These are phyloP conservation scores for Salix suchowensis DNA, from an alignment of 345 rosid species.

Conservation along the genomic window DNA sequence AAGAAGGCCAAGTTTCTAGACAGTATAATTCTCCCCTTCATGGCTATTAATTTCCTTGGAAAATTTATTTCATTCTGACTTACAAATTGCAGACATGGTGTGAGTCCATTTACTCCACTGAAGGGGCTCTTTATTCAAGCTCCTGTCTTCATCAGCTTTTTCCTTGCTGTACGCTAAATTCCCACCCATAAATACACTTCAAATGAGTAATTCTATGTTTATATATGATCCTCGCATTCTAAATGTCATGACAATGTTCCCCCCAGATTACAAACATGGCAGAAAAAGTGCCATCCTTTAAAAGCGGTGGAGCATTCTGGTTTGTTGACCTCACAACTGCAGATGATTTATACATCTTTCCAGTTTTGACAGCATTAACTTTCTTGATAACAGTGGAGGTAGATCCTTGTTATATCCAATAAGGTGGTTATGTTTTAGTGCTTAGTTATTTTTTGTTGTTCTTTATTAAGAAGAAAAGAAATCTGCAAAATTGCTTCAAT, in stretches of 20 bases:
- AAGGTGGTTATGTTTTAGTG: background rate
- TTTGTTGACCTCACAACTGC: constrained; percentile 69
- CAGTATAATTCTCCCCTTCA: background rate
- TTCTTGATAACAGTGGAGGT: constrained; percentile 87
- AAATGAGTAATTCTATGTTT: background rate
- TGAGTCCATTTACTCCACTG: constrained; percentile 71
- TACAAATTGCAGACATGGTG: constrained; percentile 57
- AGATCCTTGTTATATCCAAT: constrained; percentile 8
- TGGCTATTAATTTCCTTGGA: background rate
- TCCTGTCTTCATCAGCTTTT: constrained; percentile 71
- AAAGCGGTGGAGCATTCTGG: constrained; percentile 80
- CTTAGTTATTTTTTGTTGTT: background rate
- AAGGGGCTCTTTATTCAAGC: constrained; percentile 81
- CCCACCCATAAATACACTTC: background rate
- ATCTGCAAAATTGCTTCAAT: background rate
- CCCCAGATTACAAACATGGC: constrained; percentile 72
- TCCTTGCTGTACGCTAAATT: constrained; percentile 66
- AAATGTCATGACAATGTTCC: background rate
- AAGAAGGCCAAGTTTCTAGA: background rate
- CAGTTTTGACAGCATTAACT: constrained; percentile 53
- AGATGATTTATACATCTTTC: constrained; percentile 67
- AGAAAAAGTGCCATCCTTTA: constrained; percentile 82
- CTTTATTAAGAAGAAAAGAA: background rate
- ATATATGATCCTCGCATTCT: background rate
- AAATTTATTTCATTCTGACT: constrained; percentile 9